Base-by-base conservation (phyloP, 2,329 filamentous ascomycete species). In the Colletotrichum sidae region DNA sequence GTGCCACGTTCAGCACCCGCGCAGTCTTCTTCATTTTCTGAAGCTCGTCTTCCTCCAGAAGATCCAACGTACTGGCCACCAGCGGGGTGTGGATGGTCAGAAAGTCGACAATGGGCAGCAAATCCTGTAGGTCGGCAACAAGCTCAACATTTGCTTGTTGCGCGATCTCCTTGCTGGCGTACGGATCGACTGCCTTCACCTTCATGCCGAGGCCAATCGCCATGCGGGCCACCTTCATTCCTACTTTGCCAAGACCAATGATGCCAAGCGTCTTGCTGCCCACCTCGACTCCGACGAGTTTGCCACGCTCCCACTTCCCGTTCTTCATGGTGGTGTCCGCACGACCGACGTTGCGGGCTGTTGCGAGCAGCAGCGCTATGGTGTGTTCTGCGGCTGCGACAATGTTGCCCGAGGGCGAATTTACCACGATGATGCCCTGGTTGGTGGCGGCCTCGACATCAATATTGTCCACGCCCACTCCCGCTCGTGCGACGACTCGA, bases 381-480 rank as follows among this genome's bases (percentile, higher is more conserved):
- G 92, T 93, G 72, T 94, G 92, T 73, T 94, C 92, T 0, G 92
- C 92, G 0, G 92, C 92, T 0, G 92, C 92, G 62, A 91, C 87
- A 70, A 94, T 93, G 73, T 96, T 96, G 2, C 92, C 92, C 15
- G 87, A 86, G 0, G 92, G 92, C 34, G 88, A 91, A 76, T 95
- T 96, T 60, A 95, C 89, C 2, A 96, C 92, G 55, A 94, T 89
- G 65, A 95, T 89, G 17, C 92, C 92, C 58, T 88, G 82, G 44
- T 85, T 83, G 0, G 92, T 95, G 3, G 92, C 92, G 8, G 88
- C 86, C 39, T 87, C 81, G 0, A 95, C 89, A 73, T 95, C 85
- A 53, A 96, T 92, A 78, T 95, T 94, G 78, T 95, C 92, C 33
- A 95, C 91, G 38, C 91, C 92, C 1, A 95, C 92, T 11, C 92